Evolutionary conservation across 768 basidiomycete species (phyloP).

Genomic region (Naganishia vishniacii): DNA sequence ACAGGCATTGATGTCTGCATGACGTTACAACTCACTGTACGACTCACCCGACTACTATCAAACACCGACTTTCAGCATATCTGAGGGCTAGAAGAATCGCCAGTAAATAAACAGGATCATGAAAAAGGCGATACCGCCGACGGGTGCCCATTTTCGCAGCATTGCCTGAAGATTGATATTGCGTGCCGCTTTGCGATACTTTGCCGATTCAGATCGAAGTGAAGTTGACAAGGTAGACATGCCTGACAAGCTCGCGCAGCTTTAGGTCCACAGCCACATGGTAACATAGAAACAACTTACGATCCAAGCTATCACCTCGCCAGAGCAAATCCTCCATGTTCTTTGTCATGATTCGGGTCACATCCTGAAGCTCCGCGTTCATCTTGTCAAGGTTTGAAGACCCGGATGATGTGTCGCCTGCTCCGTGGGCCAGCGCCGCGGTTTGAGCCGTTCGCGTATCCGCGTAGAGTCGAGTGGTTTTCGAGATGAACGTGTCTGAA

Average conservation of each 20-base stretch:
- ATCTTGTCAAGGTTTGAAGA: slow-evolving; percentile 73
- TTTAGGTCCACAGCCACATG: neutral
- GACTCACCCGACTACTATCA: no score
- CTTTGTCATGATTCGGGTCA: slow-evolving; percentile 99
- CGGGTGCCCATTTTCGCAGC: slow-evolving; percentile 89
- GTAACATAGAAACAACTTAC: slow-evolving; percentile 57
- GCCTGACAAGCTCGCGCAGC: slow-evolving; percentile 52
- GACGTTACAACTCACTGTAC: no score
- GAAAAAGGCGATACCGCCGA: slow-evolving; percentile 65
- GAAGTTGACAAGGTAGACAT: slow-evolving; percentile 97
- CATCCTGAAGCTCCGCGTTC: slow-evolving; percentile 94
- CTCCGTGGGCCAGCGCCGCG: slow-evolving; percentile 62
- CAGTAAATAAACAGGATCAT: slow-evolving; percentile 64
- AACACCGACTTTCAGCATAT: no score
- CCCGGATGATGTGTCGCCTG: slow-evolving; percentile 58
- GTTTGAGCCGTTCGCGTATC: slow-evolving; percentile 69
- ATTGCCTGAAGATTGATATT: slow-evolving; percentile 92
- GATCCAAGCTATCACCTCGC: slow-evolving; percentile 94
- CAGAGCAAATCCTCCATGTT: slow-evolving; percentile 99
- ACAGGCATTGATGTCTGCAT: no score
- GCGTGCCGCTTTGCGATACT: slow-evolving; percentile 89
- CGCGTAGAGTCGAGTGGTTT: slow-evolving; percentile 88
- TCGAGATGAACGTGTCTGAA: slow-evolving; percentile 95
- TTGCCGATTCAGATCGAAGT: slow-evolving; percentile 90
- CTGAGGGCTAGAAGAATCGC: slow-evolving; percentile 52